Evolutionary conservation across 352 stramenopile species (phyloP), one percentile per base, ranked within the genome.

Genomic region (Phytophthora agathidicida): DNA sequence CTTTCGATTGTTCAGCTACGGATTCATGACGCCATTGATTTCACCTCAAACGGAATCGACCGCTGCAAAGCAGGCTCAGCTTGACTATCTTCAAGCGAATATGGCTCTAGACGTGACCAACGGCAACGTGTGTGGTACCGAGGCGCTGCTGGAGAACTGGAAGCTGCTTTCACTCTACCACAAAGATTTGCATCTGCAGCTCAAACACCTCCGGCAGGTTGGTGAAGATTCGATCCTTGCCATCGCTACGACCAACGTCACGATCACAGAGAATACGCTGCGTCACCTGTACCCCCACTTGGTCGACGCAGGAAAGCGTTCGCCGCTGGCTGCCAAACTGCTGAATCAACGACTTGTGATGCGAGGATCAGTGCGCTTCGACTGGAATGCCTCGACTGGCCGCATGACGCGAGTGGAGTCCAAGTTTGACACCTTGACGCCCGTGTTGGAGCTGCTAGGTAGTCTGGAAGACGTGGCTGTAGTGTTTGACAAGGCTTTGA

Each of bases 151-250:
- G 6, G 47, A 59, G 2, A 46, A 37, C 30, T 65, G 56, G 56
- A 65, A 20, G 26, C 13, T 41, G 7, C 14, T 65, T 11, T 65
- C 56, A 23, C 31, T 65, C 19, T 47, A 59, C 39, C 31, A 58
- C 5, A 23, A 20, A 16, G 55, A 52, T 17, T 24, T 42, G 8
- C 16, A 55, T 8, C 1, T 55, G 7, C 42, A 62, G 24, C 43
- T 62, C 6, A 27, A 48, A 5, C 24, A 43, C 4, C 14, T 62
- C 19, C 14, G 42, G 19, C 38, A 55, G 20, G 20, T 45, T 3
- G 19, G 11, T 5, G 33, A 23, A 19, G 27, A 62, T 24, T 62
- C 42, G 17, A 5, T 62, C 28, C 1, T 51, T 16, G 43, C 53
- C 13, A 28, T 7, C 5, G 32, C 30, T 7, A 33, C 17, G 3